phyloP scores from a whole-genome alignment of 805 yeast species.

The Candida ficus region DNA sequence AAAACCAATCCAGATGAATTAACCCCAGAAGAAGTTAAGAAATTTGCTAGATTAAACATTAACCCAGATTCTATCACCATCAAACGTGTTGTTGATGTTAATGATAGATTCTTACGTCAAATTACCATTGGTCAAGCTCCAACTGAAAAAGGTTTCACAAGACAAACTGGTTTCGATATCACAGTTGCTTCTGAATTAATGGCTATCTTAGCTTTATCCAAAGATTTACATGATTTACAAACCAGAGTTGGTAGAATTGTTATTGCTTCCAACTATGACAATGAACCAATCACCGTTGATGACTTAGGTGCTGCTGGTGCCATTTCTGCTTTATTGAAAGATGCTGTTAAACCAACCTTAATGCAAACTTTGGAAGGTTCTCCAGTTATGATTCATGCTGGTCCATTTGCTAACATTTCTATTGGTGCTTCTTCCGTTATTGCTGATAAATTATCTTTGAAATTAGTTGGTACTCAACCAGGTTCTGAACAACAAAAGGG shows the following conservation, averaged over 20 bases:
- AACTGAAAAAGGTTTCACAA: constrained; percentile 83
- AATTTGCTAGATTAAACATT: constrained; percentile 80
- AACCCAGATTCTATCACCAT: constrained; percentile 88
- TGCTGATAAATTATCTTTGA: constrained; percentile 79
- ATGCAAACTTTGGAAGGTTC: constrained; percentile 90
- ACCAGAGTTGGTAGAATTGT: constrained; percentile 72
- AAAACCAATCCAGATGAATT: constrained; percentile 78
- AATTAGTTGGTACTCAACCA: constrained; percentile 58
- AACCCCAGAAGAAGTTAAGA: constrained; percentile 66
- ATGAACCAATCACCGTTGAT: constrained; percentile 76
- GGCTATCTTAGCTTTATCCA: constrained; percentile 85
- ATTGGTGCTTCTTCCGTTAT: constrained; percentile 82
- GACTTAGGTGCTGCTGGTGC: constrained; percentile 88
- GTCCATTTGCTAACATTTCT: constrained; percentile 84
- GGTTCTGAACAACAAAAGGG: constrained; percentile 53
- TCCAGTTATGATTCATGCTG: constrained; percentile 84
- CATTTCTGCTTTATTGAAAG: constrained; percentile 72
- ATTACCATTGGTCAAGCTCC: constrained; percentile 88
- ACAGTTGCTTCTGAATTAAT: constrained; percentile 94
- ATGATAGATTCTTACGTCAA: constrained; percentile 86
- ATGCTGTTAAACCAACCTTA: constrained; percentile 77
- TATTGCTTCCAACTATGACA: constrained; percentile 60
- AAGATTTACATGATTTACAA: constrained; percentile 66
- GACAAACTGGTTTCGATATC: constrained; percentile 91
- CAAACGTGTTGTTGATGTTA: constrained; percentile 90